phyloP scores from a whole-genome alignment of 2,329 filamentous ascomycete genomes.

The Exophiala dermatitidis region DNA sequence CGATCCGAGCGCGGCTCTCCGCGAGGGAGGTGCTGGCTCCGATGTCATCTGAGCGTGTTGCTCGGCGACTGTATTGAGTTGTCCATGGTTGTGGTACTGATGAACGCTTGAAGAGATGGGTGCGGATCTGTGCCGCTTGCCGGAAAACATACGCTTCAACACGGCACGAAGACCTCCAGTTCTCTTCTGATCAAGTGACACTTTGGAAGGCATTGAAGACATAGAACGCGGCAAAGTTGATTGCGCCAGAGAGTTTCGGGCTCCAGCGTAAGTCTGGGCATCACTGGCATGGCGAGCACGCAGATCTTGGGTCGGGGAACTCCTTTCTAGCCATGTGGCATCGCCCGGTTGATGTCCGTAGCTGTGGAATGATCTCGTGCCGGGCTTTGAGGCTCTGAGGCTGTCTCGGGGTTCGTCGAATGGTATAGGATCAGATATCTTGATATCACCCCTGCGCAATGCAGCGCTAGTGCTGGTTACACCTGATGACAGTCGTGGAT shows the following conservation, averaged over 20 bases:
- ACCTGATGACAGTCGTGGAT: conserved; percentile 6
- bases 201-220: conserved; percentile 24
- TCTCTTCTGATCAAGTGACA: conserved; percentile 20
- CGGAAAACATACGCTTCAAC: conserved; percentile 26
- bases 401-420: conserved; percentile 15
- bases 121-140: conserved; percentile 20
- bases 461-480: conserved; percentile 20
- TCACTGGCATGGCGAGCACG: conserved; percentile 19
- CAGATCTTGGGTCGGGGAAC: conserved; percentile 8
- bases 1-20: conserved; percentile 21
- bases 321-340: conserved; percentile 17
- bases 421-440: conserved; percentile 30
- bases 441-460: conserved; percentile 29
- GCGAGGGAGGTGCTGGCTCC: conserved; percentile 7
- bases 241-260: conserved; percentile 18
- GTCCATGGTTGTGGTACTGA: conserved; percentile 11
- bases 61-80: conserved; percentile 15
- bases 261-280: conserved; percentile 1
- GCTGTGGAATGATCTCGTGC: conserved; percentile 4
- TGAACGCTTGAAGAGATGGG: conserved; percentile 7
- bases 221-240: conserved; percentile 22
- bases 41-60: conserved; percentile 1
- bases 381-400: conserved; percentile 3
- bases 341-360: conserved; percentile 9
- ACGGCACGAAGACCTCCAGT: conserved; percentile 19